These are phyloP conservation scores for Rosa multiflora DNA, from an alignment of 306 rosid genomes.

Conservation along the genomic window DNA sequence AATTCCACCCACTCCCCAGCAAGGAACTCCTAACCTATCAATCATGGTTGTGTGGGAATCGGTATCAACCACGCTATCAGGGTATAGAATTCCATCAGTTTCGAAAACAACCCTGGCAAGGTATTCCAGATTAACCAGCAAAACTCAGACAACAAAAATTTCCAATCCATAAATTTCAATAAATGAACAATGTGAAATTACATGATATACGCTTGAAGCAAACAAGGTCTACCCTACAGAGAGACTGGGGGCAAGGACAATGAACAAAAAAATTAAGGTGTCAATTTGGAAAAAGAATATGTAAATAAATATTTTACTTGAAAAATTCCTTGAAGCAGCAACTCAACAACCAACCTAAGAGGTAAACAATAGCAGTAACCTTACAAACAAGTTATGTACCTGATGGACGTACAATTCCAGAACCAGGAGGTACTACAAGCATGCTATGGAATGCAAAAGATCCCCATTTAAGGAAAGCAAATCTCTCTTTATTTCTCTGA, in stretches of 20 bases:
- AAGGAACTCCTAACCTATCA: constrained; percentile 18
- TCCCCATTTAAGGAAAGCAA: neutral
- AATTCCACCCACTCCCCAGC: constrained; percentile 7
- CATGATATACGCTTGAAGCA: too few relatives aligned
- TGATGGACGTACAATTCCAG: neutral
- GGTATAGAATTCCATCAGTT: neutral
- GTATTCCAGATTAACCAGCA: neutral
- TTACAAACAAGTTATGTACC: neutral
- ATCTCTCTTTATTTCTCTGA: neutral
- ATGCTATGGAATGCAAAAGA: neutral
- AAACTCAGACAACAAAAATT: too few relatives aligned
- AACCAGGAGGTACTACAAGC: neutral
- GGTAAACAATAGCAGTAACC: neutral
- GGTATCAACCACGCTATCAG: constrained; percentile 18
- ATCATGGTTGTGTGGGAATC: constrained; percentile 24
- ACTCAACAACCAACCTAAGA: neutral
- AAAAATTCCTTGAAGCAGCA: neutral
- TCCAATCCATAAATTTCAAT: neutral
- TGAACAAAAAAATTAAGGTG: too few relatives aligned
- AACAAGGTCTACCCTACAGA: too few relatives aligned
- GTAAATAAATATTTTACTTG: neutral
- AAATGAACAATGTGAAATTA: too few relatives aligned
- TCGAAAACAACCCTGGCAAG: neutral
- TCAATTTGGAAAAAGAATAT: too few relatives aligned
- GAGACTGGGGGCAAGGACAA: too few relatives aligned